These are phyloP conservation scores for Thalassiosira exigua DNA, from an alignment of 352 stramenopile genomes.

Conservation along the genomic window DNA sequence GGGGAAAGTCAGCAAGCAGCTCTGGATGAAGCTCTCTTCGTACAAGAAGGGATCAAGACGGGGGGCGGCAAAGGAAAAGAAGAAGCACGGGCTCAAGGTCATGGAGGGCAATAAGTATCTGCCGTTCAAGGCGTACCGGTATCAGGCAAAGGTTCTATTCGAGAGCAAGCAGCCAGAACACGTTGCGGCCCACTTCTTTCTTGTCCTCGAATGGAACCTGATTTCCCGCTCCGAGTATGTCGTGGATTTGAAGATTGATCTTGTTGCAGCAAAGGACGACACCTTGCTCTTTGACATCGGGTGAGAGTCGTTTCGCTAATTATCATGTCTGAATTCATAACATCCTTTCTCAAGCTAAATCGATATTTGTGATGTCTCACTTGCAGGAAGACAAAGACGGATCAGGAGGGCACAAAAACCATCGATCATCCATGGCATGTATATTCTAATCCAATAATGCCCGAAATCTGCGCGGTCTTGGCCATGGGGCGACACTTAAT, in stretches of 20 bases:
- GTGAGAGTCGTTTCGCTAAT: too few species aligned
- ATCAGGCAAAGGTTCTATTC: conserved; percentile 21
- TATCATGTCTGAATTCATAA: too few species aligned
- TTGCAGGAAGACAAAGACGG: conserved; percentile 25
- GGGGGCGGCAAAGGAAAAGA: conserved; percentile 10
- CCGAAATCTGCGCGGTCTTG: conserved; percentile 21
- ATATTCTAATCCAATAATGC: conserved; percentile 20
- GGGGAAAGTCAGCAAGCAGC: conserved; percentile 7
- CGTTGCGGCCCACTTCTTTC: conserved; percentile 25
- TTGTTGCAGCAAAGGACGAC: conserved; percentile 20
- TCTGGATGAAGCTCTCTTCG: conserved; percentile 25
- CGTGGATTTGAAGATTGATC: conserved; percentile 20
- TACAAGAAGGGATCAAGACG: conserved; percentile 12
- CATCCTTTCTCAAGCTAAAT: too few species aligned
- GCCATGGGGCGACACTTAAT: conserved; percentile 22
- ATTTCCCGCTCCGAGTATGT: conserved; percentile 27
- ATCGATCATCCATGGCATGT: conserved; percentile 46
- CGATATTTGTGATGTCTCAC: too few species aligned
- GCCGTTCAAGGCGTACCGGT: conserved; percentile 17
- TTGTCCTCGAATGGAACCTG: conserved; percentile 35
- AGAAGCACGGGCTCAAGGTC: not conserved
- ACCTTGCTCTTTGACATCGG: conserved; percentile 36
- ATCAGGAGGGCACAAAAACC: conserved; percentile 29
- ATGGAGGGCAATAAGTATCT: conserved; percentile 18
- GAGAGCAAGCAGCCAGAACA: conserved; percentile 25